Conservation (phyloP, 257 asterid species). For the Fraxinus americana region DNA sequence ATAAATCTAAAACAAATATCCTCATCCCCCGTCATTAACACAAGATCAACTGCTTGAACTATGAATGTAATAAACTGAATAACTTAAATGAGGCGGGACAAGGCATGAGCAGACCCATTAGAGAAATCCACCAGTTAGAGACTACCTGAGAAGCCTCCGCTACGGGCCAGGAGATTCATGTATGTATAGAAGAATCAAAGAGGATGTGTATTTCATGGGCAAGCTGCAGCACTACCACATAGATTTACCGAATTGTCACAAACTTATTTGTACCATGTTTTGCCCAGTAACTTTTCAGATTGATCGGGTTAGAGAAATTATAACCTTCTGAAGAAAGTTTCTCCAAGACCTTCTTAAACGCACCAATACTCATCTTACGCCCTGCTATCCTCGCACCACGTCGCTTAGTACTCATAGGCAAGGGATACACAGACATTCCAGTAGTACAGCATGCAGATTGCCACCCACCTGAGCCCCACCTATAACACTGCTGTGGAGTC, state of each 20-base stretch:
- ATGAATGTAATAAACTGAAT: constrained; percentile 38
- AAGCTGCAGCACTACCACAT: constrained; percentile 35
- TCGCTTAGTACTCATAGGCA: constrained; percentile 80
- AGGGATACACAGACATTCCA: constrained; percentile 63
- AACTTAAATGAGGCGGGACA: constrained; percentile 29
- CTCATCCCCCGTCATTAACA: constrained; percentile 36
- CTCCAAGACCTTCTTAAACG: constrained; percentile 84
- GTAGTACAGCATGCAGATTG: constrained; percentile 92
- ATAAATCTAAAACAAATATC: constrained; percentile 34
- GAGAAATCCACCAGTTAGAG: constrained; percentile 46
- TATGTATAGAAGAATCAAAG: constrained; percentile 60
- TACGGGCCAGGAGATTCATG: constrained; percentile 38
- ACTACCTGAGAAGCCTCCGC: constrained; percentile 54
- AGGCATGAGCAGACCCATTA: constrained; percentile 31
- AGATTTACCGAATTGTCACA: constrained; percentile 66
- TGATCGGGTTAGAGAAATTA: constrained; percentile 69
- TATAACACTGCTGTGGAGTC: constrained; percentile 72
- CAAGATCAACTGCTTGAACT: constrained; percentile 41
- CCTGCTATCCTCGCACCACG: constrained; percentile 91
- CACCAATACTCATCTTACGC: constrained; percentile 91
- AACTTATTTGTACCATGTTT: constrained; percentile 93
- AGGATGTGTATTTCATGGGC: constrained; percentile 31
- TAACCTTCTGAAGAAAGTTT: constrained; percentile 74
- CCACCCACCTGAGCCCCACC: constrained; percentile 99
- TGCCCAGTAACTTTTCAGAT: constrained; percentile 85